phyloP scores from a whole-genome alignment of 1,284 basidiomycete species.

The Naganishia liquefaciens region DNA sequence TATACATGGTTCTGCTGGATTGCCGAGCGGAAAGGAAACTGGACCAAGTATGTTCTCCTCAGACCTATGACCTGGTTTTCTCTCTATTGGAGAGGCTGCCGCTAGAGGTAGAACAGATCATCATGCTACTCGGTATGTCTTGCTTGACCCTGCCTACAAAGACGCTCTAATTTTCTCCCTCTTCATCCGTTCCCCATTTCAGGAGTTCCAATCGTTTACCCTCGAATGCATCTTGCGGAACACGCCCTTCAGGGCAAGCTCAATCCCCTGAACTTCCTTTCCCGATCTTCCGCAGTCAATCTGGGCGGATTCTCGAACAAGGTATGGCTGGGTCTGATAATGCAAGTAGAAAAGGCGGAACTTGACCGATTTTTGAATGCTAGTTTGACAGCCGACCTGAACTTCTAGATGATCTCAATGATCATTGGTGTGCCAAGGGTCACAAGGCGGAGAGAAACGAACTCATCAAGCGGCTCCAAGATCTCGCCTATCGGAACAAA shows the following conservation, averaged over 20 bases:
- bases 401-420: constrained; percentile 89
- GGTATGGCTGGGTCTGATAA: constrained; percentile 12
- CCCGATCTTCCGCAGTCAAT: constrained; percentile 62
- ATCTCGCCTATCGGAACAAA: constrained; percentile 63
- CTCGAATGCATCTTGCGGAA: constrained; percentile 83
- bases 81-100: constrained; percentile 63
- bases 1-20: constrained; percentile 74
- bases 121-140: constrained; percentile 69
- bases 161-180: not conserved
- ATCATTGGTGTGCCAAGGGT: constrained; percentile 80
- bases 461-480: constrained; percentile 77
- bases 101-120: constrained; percentile 69
- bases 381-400: constrained; percentile 90
- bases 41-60: constrained; percentile 70
- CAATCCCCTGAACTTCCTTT: constrained; percentile 76
- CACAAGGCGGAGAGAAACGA: constrained; percentile 92
- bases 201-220: constrained; percentile 74
- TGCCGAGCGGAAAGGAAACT: constrained; percentile 85
- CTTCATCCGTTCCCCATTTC: constrained; percentile 4
- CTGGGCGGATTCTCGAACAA: constrained; percentile 79
- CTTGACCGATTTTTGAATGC: constrained; percentile 64
- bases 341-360: too few relatives aligned
- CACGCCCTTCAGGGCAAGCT: constrained; percentile 70
- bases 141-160: not conserved
- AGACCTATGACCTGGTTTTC: constrained; percentile 74